phyloP scores from a whole-genome alignment of 1,284 basidiomycete species.

The Sanghuangporus weigelae region DNA sequence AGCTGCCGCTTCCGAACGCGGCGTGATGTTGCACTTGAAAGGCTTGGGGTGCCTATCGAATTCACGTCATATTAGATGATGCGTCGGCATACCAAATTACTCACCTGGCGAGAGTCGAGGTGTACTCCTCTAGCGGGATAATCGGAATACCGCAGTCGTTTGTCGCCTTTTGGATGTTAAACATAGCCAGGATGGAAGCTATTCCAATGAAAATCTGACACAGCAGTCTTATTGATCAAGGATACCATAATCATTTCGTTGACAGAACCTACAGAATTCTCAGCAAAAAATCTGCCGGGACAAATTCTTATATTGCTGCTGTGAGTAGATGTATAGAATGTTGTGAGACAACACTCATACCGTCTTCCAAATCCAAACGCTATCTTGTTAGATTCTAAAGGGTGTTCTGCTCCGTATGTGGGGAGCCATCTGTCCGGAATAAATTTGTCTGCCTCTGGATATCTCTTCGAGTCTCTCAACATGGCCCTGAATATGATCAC shows the following conservation, averaged over 20 bases:
- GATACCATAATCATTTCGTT: background rate
- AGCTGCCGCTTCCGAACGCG: background rate
- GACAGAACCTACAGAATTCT: background rate
- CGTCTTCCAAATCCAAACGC: slow-evolving; percentile 12
- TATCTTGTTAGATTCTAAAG: background rate
- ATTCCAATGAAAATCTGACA: slow-evolving; percentile 7
- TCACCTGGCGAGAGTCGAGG: background rate
- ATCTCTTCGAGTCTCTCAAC: slow-evolving; percentile 6
- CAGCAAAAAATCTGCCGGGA: slow-evolving; percentile 1
- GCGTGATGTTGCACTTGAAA: background rate
- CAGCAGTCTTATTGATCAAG: background rate
- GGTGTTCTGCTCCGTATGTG: background rate
- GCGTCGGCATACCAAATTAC: background rate
- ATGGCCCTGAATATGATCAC: slow-evolving; percentile 34
- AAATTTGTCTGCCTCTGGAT: slow-evolving; percentile 8
- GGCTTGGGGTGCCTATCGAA: background rate
- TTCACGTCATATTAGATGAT: background rate
- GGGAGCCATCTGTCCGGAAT: slow-evolving; percentile 12
- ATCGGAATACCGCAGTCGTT: slow-evolving; percentile 9
- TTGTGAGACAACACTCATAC: background rate
- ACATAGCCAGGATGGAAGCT: slow-evolving; percentile 11
- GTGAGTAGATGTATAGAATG: too few relatives aligned
- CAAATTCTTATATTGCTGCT: background rate
- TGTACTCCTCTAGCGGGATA: background rate
- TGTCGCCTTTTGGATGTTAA: slow-evolving; percentile 10